Percentiles rank a stretch among this genome's conserved stretches.
Evolutionary conservation across 306 rosid species (phyloP).

Genomic region (Fagus sylvatica): DNA sequence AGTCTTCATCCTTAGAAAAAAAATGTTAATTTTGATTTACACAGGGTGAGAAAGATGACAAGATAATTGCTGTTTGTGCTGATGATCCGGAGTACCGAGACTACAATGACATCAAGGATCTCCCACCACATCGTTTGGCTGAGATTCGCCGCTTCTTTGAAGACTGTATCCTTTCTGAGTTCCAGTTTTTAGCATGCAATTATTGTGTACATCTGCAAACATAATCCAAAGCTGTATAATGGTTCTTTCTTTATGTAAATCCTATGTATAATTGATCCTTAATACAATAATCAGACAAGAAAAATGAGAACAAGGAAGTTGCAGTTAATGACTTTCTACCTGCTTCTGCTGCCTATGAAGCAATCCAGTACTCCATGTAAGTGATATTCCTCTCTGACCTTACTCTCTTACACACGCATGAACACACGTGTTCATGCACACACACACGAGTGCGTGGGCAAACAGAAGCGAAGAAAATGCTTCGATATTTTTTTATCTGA

Average conservation of each 20-base stretch:
- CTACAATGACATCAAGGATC: conserved; percentile 87
- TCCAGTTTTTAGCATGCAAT: conserved; percentile 2
- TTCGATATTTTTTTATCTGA: background rate
- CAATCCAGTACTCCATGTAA: conserved; percentile 81
- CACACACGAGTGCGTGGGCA: background rate
- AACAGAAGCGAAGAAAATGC: background rate
- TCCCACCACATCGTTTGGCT: conserved; percentile 95
- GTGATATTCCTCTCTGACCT: conserved; percentile 21
- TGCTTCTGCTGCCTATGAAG: conserved; percentile 70
- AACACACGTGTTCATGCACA: background rate
- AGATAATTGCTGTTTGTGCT: conserved; percentile 95
- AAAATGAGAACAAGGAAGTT: conserved; percentile 95
- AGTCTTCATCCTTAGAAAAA: conserved; percentile 3
- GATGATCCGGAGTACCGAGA: conserved; percentile 96
- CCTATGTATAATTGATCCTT: conserved; percentile 36
- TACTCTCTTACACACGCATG: background rate
- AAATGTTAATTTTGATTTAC: conserved; percentile 11
- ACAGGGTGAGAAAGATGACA: conserved; percentile 98
- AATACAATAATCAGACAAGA: conserved; percentile 63
- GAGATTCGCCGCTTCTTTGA: conserved; percentile 96
- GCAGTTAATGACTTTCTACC: conserved; percentile 90
- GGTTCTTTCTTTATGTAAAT: background rate
- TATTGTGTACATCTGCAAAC: conserved; percentile 2
- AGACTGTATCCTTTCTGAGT: conserved; percentile 73
- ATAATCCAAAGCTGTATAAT: background rate